Conservation (phyloP, 495 filamentous ascomycete genomes). For the Apodospora peruviana region DNA sequence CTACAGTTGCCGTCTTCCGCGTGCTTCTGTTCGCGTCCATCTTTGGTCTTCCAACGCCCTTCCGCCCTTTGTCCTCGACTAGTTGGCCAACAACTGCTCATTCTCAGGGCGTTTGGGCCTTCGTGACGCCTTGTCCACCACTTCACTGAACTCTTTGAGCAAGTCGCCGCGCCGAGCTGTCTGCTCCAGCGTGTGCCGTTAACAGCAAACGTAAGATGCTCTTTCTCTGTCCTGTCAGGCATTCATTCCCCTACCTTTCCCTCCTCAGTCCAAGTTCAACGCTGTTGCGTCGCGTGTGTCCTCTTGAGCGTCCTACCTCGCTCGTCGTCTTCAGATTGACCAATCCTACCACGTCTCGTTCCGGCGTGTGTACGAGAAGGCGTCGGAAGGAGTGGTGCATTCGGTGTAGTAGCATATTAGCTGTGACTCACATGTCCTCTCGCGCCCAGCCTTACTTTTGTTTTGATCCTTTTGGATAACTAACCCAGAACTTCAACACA, state of each 20-base stretch:
- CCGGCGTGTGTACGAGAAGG: background rate
- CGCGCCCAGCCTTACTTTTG: slow-evolving; percentile 15
- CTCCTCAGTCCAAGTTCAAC: slow-evolving; percentile 1
- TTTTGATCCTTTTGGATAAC: slow-evolving; percentile 15
- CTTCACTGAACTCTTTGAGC: background rate
- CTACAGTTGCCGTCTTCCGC: slow-evolving; percentile 2
- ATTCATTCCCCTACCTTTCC: background rate
- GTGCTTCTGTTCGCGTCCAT: background rate
- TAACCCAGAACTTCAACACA: slow-evolving; percentile 19
- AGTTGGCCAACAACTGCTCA: background rate
- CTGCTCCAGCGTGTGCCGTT: background rate
- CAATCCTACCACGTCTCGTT: too few species aligned
- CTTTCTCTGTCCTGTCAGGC: slow-evolving; percentile 1
- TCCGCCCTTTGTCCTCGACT: background rate
- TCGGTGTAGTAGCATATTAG: slow-evolving; percentile 11
- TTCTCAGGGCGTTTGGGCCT: background rate
- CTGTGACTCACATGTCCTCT: slow-evolving; percentile 27
- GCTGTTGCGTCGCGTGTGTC: background rate
- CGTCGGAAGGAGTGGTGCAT: slow-evolving; percentile 9
- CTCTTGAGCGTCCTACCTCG: slow-evolving; percentile 1
- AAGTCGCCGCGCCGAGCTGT: slow-evolving; percentile 7
- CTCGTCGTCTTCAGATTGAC: slow-evolving; percentile 11
- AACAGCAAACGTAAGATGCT: slow-evolving; percentile 8
- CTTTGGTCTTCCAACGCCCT: background rate
- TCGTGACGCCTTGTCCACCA: background rate